Evolutionary conservation across 2,329 filamentous ascomycete species (phyloP), one percentile per base, ranked within the genome.

Genomic region (Talaromyces atroroseus): DNA sequence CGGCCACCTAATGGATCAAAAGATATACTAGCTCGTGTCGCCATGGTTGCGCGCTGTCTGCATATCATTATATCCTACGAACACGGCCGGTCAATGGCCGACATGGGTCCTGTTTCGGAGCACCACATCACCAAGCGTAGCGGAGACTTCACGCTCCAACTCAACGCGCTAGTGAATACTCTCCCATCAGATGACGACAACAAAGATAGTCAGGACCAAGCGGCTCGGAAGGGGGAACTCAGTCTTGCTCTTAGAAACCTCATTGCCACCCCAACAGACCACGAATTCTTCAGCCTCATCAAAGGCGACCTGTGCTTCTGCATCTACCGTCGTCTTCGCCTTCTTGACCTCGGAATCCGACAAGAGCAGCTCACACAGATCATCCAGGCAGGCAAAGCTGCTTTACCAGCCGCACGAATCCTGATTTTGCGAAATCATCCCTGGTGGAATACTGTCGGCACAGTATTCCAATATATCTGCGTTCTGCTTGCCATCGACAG

Each of bases 391-490:
- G 72, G 74, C 1, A 67, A 65, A 24, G 59, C 62, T 21, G 68
- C 72, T 7, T 60, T 75, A 0, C 61, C 63, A 8, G 71, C 74
- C 3, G 68, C 73, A 5, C 62, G 63, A 5, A 64, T 64, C 20
- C 58, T 76, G 2, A 65, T 71, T 3, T 64, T 67, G n/a, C 64
- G 64, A 44, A 62, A 66, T 7, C 67, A 64, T 18, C 73, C 73
- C 3, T 76, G 74, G 74, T 77, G 74, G 74, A 76, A 76, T 57
- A 65, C 75, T 1, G 60, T 76, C 2, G 69, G 70, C 49, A 70
- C 70, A 0, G 66, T 71, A 0, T 77, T 77, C 49, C 74, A 77
- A 57, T 76, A 74, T 44, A 63, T 74, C 10, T 76, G 74, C 59
- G 68, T 74, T 26, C 62, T 72, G 3, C 65, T 77, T 12, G 73